A percentile compares a stretch with the other conserved stretches of the same genome.
phyloP scores from a whole-genome alignment of 257 asterid genomes.

The Gentiana macrophylla region DNA sequence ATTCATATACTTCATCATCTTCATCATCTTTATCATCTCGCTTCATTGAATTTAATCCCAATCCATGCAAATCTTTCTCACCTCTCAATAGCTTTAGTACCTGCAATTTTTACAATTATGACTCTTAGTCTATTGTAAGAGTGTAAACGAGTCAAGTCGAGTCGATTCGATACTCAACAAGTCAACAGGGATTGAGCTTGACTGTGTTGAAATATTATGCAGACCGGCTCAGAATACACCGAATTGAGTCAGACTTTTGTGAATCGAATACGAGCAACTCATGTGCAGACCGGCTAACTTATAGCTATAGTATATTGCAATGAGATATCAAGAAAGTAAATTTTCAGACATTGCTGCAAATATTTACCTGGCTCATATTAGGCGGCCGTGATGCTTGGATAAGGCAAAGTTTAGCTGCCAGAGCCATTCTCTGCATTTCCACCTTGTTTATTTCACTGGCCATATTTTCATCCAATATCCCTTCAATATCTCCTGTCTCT shows the following conservation, averaged over 20 bases:
- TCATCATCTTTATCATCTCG: slow-evolving; percentile 47
- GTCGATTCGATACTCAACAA: too few relatives aligned
- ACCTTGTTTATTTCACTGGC: slow-evolving; percentile 31
- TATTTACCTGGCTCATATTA: slow-evolving; percentile 53
- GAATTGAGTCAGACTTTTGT: too few relatives aligned
- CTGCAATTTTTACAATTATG: slow-evolving; percentile 17
- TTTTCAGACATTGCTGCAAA: too few relatives aligned
- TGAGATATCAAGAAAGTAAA: neutral
- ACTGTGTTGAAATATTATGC: too few relatives aligned
- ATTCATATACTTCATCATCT: slow-evolving; percentile 89
- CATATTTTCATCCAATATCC: slow-evolving; percentile 63
- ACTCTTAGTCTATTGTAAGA: neutral
- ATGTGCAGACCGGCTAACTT: too few relatives aligned
- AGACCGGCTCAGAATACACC: too few relatives aligned
- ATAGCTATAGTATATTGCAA: neutral
- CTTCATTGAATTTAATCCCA: slow-evolving; percentile 20
- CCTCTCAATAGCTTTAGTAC: slow-evolving; percentile 49
- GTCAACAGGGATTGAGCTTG: too few relatives aligned
- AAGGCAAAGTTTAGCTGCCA: slow-evolving; percentile 66
- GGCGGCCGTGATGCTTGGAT: slow-evolving; percentile 89
- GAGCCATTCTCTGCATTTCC: slow-evolving; percentile 59
- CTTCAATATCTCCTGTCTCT: slow-evolving; percentile 40
- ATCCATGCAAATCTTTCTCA: slow-evolving; percentile 19
- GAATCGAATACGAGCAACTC: too few relatives aligned
- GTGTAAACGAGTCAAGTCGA: too few relatives aligned